Base-by-base conservation (phyloP, 78 protist species). In the Parvularia atlantis region DNA sequence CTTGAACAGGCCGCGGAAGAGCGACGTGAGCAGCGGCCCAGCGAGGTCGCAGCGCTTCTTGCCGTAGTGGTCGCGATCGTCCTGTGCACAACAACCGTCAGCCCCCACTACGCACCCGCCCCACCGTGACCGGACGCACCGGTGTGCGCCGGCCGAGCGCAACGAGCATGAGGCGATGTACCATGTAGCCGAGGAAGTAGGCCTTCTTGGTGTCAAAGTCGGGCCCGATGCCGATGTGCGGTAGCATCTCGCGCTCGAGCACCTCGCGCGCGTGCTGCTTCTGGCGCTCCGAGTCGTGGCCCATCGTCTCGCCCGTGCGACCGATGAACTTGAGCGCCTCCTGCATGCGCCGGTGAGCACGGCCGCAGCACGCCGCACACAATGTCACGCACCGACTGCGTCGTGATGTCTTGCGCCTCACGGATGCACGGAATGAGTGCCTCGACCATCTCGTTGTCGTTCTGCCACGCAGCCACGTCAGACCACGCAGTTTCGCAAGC, bases 1-100 rank as follows among this genome's bases (percentile, higher is more conserved):
- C 68, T 73, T 64, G 81, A 95, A 91, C 36, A 87, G 79, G 37
- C 61, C 60, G 41, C 93, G 77, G 82, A 95, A 95, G 24, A 95
- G 84, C 4, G 44, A 31, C 26, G 83, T 82, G 24, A 96, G 11
- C 13, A 98, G 81, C 33, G 97, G 87, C 9, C 99, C 99, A 0
- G 98, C 93, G 46, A 96, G 68, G 67, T 95, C 99, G 0, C 93
- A 35, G 50, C 99, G 93, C 94, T 98, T 98, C 85, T 97, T 96
- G 41, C 93, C 99, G 75, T 79, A 96, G 84, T 97, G 97, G 76
- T 98, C 99, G 24, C 99, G 79, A 77, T 97, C 99, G 77, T 95
- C 99, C 84, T 33, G 41, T 10, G 44, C 60, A 11, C 40, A 37
- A 24, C 30, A 36, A 64, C 35, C n/a, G 30, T 35, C 22, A 36